These are phyloP conservation scores for Gloeophyllum trabeum DNA, from an alignment of 768 basidiomycete species.

Conservation along the genomic window DNA sequence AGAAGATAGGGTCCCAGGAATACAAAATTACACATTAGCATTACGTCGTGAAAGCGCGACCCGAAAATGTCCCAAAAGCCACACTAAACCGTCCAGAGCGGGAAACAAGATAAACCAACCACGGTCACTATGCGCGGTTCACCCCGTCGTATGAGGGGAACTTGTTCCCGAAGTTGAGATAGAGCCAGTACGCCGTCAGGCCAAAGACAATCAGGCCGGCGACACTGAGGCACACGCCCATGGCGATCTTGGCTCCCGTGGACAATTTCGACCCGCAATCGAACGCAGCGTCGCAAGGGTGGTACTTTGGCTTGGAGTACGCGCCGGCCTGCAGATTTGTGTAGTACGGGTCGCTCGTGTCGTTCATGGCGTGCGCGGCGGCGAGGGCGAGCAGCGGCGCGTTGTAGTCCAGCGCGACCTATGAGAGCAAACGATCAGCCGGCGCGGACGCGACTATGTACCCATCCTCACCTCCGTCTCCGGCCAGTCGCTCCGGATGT, in stretches of 20 bases:
- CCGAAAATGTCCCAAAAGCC: too few species aligned
- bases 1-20: too few species aligned
- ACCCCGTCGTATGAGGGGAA: too few species aligned
- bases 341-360: conserved; percentile 66
- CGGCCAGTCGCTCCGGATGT: conserved; percentile 84
- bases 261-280: conserved; percentile 39
- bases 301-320: conserved; percentile 52
- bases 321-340: conserved; percentile 58
- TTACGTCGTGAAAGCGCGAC: too few species aligned
- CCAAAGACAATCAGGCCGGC: conserved; percentile 49
- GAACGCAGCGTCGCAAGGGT: conserved; percentile 73
- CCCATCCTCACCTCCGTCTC: conserved; percentile 66
- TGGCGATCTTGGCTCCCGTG: conserved; percentile 50
- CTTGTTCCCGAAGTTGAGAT: too few species aligned
- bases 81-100: too few species aligned
- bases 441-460: conserved; percentile 2
- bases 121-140: too few species aligned
- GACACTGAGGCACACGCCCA: conserved; percentile 54
- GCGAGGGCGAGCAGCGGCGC: conserved; percentile 83
- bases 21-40: too few species aligned
- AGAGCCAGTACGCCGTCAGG: conserved; percentile 19
- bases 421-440: background rate
- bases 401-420: conserved; percentile 83
- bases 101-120: too few species aligned
- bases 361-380: conserved; percentile 64